A percentile compares a stretch with the other conserved stretches of the same genome.
These are phyloP conservation scores for Gossypium schwendimanii DNA, from an alignment of 441 rosid species.

Conservation along the genomic window DNA sequence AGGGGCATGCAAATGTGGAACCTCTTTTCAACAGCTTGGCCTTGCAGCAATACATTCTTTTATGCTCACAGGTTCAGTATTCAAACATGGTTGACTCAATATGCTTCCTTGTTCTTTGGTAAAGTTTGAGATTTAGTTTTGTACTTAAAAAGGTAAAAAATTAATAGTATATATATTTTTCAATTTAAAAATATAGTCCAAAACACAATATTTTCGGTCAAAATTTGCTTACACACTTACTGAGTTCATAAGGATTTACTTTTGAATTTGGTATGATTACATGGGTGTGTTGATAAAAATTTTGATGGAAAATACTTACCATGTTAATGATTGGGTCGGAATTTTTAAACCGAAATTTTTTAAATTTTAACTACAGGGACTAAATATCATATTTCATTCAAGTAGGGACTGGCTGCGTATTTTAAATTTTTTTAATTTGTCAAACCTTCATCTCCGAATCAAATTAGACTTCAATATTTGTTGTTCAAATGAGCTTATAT, in stretches of 20 bases:
- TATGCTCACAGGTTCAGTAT: slow-evolving; percentile 68
- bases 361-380: background rate
- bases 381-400: background rate
- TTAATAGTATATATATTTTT: background rate
- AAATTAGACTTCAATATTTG: background rate
- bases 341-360: background rate
- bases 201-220: background rate
- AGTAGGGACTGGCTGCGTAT: background rate
- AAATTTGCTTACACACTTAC: background rate
- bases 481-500: background rate
- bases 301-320: background rate
- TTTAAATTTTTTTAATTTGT: background rate
- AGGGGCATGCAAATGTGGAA: slow-evolving; percentile 24
- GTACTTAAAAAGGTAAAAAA: background rate
- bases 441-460: background rate
- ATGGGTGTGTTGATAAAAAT: background rate
- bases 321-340: background rate
- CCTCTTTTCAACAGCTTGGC: slow-evolving; percentile 67
- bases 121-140: background rate
- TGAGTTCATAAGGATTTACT: too few relatives aligned
- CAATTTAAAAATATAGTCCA: background rate
- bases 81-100: background rate
- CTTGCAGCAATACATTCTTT: slow-evolving; percentile 66
- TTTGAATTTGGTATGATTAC: background rate
- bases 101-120: background rate